A percentile compares a stretch with the other conserved stretches of the same genome.
Conservation (phyloP, 2,329 filamentous ascomycete species). For the Fusarium devonianum region DNA sequence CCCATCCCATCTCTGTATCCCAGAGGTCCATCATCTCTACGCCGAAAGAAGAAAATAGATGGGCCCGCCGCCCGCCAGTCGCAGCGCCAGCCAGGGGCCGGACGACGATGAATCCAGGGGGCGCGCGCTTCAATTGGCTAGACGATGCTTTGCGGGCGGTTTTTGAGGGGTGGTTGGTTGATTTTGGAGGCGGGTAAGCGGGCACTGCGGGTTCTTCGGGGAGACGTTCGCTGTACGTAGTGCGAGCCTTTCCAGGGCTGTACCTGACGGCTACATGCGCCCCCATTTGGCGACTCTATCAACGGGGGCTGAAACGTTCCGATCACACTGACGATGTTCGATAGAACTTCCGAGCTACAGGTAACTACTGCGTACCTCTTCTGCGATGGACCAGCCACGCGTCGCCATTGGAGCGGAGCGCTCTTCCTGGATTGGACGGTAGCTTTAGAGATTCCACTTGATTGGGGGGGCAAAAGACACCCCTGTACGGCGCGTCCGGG, state of each 20-base stretch:
- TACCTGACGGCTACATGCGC: constrained; percentile 27
- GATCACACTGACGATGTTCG: too few species aligned
- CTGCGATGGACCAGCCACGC: constrained; percentile 27
- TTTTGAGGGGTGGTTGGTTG: constrained; percentile 29
- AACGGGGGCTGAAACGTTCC: too few species aligned
- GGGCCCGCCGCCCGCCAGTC: constrained; percentile 28
- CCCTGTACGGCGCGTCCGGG: constrained; percentile 43
- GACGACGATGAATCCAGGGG: constrained; percentile 21
- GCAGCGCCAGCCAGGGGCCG: constrained; percentile 28
- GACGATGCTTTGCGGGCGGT: constrained; percentile 1
- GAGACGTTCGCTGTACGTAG: neutral
- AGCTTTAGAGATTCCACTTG: constrained; percentile 28
- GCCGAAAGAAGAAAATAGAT: too few species aligned
- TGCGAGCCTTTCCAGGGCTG: constrained; percentile 1
- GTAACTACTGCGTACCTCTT: constrained; percentile 20
- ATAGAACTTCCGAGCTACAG: constrained; percentile 9
- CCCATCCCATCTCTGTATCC: constrained; percentile 18
- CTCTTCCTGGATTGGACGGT: constrained; percentile 13
- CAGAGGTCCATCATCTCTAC: constrained; percentile 25
- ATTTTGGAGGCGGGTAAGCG: constrained; percentile 18
- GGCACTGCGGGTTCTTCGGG: constrained; percentile 26
- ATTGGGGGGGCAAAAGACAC: constrained; percentile 24
- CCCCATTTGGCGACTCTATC: too few species aligned
- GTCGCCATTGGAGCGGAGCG: constrained; percentile 35
- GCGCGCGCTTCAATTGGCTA: constrained; percentile 20